phyloP scores from a whole-genome alignment of 208 protist genomes.

The Crithidia expoeki region DNA sequence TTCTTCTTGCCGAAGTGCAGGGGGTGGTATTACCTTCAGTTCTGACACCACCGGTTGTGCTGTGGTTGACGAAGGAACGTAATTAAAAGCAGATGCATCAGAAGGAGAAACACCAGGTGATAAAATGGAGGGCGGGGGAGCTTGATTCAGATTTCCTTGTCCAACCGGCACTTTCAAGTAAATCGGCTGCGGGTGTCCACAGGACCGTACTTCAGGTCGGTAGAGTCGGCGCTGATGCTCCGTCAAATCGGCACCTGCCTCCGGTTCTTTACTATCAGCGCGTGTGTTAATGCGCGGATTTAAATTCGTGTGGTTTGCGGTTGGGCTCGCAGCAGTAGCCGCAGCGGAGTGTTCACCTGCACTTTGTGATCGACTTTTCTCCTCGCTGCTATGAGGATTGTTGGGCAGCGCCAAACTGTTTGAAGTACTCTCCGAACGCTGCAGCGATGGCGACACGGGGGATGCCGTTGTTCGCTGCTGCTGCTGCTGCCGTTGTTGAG shows the following conservation, averaged over 20 bases:
- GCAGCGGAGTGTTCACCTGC: background rate
- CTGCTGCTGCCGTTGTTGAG: background rate
- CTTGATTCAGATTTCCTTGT: background rate
- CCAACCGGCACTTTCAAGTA: conserved; percentile 11
- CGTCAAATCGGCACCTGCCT: background rate
- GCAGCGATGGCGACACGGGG: conserved; percentile 7
- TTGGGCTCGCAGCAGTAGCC: background rate
- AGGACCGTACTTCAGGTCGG: conserved; percentile 26
- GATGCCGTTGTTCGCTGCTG: no score
- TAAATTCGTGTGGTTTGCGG: no score
- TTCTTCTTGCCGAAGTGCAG: no score
- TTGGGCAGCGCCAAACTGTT: background rate
- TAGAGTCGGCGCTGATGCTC: conserved; percentile 18
- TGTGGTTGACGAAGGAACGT: no score
- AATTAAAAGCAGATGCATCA: no score
- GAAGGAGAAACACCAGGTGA: no score
- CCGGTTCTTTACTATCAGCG: background rate
- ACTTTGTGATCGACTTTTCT: background rate
- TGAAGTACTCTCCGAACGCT: conserved; percentile 6
- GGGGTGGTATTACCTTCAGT: no score
- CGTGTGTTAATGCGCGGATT: no score
- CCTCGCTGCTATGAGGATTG: conserved; percentile 1
- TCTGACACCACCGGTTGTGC: no score
- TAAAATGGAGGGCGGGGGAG: no score
- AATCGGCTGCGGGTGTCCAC: conserved; percentile 21